phyloP scores from a whole-genome alignment of 805 yeast genomes.

The Ogataea henricii region DNA sequence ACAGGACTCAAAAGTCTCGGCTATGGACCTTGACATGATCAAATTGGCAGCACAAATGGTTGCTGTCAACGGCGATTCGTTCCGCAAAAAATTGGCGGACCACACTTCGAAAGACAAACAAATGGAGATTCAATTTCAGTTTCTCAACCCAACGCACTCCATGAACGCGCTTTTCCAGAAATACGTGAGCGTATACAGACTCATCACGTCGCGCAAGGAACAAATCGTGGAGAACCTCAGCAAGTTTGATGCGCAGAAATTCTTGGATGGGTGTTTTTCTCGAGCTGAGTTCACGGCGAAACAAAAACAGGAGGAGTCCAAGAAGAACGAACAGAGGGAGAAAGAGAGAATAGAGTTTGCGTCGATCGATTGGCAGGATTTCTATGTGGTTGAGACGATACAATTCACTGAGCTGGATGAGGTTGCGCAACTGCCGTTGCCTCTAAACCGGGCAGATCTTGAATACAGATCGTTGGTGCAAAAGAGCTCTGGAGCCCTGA shows the following conservation, averaged over 20 bases:
- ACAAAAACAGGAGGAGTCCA: constrained; percentile 35
- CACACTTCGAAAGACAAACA: constrained; percentile 31
- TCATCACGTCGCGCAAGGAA: constrained; percentile 33
- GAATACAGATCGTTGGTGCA: constrained; percentile 62
- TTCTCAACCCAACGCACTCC: constrained; percentile 61
- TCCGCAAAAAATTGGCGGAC: constrained; percentile 39
- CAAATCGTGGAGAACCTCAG: constrained; percentile 23
- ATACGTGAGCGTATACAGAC: constrained; percentile 58
- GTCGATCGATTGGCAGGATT: constrained; percentile 86
- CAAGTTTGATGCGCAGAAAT: constrained; percentile 28
- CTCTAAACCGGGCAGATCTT: constrained; percentile 59
- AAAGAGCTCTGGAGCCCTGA: constrained; percentile 40
- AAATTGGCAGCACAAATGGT: constrained; percentile 71
- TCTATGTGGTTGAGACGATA: constrained; percentile 67
- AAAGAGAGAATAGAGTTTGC: constrained; percentile 59
- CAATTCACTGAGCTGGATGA: constrained; percentile 64
- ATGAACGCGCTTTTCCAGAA: constrained; percentile 51
- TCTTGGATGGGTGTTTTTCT: constrained; percentile 49
- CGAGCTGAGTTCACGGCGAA: constrained; percentile 58
- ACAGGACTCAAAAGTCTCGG: constrained; percentile 46
- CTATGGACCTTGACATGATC: constrained; percentile 66
- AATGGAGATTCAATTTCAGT: constrained; percentile 63
- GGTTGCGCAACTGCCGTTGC: constrained; percentile 54
- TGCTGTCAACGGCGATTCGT: constrained; percentile 57
- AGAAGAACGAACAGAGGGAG: constrained; percentile 35